Percentiles rank a stretch among this genome's conserved stretches.
phyloP scores from a whole-genome alignment of 1,284 basidiomycete species.

The Rhodotorula sp. region DNA sequence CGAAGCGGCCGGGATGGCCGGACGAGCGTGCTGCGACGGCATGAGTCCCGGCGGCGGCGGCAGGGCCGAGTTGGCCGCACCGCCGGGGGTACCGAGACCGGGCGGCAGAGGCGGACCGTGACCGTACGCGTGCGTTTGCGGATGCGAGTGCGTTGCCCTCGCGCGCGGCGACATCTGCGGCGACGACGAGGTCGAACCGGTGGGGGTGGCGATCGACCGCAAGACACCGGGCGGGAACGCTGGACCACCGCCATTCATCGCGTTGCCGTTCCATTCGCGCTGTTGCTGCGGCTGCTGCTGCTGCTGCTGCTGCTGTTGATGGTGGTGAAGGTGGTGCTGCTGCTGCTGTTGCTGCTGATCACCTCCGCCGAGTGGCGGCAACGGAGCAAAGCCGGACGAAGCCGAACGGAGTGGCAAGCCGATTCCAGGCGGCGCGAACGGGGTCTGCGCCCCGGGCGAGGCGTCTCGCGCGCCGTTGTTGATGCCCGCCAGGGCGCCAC shows the following conservation, averaged over 20 bases:
- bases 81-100: neutral
- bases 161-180: constrained; percentile 35
- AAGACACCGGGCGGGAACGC: constrained; percentile 32
- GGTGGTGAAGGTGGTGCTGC: too few species aligned
- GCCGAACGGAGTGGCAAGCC: constrained; percentile 15
- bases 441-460: constrained; percentile 4
- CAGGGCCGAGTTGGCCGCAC: constrained; percentile 28
- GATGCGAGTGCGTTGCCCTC: constrained; percentile 6
- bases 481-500: constrained; percentile 11
- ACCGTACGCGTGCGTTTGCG: constrained; percentile 12
- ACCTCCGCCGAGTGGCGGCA: neutral
- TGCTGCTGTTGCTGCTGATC: neutral
- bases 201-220: constrained; percentile 28
- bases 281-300: neutral
- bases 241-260: constrained; percentile 6
- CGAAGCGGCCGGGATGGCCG: constrained; percentile 32
- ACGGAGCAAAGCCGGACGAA: neutral
- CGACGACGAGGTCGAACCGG: constrained; percentile 26
- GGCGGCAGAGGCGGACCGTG: constrained; percentile 17
- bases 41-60: constrained; percentile 34
- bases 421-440: constrained; percentile 37
- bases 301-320: too few species aligned
- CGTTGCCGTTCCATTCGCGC: neutral
- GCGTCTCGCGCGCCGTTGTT: constrained; percentile 2
- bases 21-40: constrained; percentile 9